Percentiles rank a stretch among this genome's conserved stretches.
Evolutionary conservation across 2,329 filamentous ascomycete genomes (phyloP).

Genomic region (Lizonia empirigonia): DNA sequence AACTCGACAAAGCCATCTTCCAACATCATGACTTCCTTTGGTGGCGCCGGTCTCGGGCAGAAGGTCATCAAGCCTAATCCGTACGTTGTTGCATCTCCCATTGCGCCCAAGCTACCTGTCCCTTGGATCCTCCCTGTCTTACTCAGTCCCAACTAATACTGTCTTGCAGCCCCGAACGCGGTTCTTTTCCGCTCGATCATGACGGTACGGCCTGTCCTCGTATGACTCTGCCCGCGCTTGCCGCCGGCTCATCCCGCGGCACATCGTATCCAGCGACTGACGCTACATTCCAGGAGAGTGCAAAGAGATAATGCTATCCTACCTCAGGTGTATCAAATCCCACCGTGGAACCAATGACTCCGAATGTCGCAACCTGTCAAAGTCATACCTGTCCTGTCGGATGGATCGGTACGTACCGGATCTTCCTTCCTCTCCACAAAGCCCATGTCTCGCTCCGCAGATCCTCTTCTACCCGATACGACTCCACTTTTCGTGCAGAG

Average conservation of each 20-base stretch:
- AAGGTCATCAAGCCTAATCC: constrained; percentile 71
- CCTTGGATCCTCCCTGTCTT: constrained; percentile 6
- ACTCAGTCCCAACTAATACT: constrained; percentile 15
- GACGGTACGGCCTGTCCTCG: constrained; percentile 67
- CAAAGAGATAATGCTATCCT: constrained; percentile 83
- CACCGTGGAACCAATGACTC: constrained; percentile 83
- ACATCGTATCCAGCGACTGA: constrained; percentile 21
- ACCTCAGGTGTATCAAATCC: constrained; percentile 85
- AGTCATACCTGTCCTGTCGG: constrained; percentile 85
- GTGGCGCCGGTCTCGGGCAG: constrained; percentile 70
- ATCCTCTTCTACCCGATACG: constrained; percentile 10
- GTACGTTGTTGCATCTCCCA: constrained; percentile 54
- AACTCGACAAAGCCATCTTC: background rate
- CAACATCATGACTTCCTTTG: constrained; percentile 55
- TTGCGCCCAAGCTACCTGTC: constrained; percentile 7
- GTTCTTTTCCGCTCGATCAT: constrained; percentile 95
- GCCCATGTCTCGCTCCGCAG: constrained; percentile 11
- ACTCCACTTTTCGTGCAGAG: constrained; percentile 8
- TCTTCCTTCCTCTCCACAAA: constrained; percentile 22
- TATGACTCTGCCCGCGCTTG: constrained; percentile 37
- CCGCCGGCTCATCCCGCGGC: constrained; percentile 1
- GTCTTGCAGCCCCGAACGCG: constrained; percentile 76
- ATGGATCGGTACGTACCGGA: constrained; percentile 80
- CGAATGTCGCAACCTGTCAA: constrained; percentile 83
- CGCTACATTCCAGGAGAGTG: constrained; percentile 73